phyloP scores from a whole-genome alignment of 2,329 filamentous ascomycete genomes.

The Apiospora saccharicola region DNA sequence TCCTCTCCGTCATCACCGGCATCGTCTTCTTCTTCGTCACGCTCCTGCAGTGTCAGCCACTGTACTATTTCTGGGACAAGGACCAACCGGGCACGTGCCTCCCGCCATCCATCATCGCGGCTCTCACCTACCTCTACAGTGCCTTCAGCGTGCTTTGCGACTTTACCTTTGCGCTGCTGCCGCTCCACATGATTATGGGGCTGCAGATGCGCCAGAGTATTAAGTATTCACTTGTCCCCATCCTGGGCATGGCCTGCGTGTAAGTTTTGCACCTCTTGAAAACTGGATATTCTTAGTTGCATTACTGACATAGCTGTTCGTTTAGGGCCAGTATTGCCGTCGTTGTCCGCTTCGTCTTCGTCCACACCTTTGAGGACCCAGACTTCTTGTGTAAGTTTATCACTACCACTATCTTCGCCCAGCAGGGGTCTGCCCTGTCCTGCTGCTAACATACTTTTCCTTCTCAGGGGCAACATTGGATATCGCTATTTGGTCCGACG shows the following conservation, averaged over 20 bases:
- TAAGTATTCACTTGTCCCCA: constrained; percentile 54
- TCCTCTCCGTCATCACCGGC: constrained; percentile 31
- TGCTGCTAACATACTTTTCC: constrained; percentile 6
- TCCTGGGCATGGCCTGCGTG: constrained; percentile 57
- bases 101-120: constrained; percentile 46
- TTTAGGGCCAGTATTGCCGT: constrained; percentile 34
- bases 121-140: constrained; percentile 54
- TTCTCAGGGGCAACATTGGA: constrained; percentile 31
- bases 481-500: constrained; percentile 43
- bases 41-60: constrained; percentile 33
- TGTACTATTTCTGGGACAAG: constrained; percentile 34
- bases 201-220: constrained; percentile 55
- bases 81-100: constrained; percentile 36
- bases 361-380: constrained; percentile 30
- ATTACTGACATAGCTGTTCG: constrained; percentile 7
- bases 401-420: background rate
- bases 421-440: background rate
- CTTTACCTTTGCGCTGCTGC: constrained; percentile 51
- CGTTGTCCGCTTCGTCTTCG: constrained; percentile 33
- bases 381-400: constrained; percentile 34
- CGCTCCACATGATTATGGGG: constrained; percentile 54
- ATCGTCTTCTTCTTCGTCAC: constrained; percentile 34
- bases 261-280: constrained; percentile 17
- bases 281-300: background rate
- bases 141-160: constrained; percentile 48